Conservation (phyloP, 2,329 filamentous ascomycete genomes). For the Aureobasidium melanogenum region DNA sequence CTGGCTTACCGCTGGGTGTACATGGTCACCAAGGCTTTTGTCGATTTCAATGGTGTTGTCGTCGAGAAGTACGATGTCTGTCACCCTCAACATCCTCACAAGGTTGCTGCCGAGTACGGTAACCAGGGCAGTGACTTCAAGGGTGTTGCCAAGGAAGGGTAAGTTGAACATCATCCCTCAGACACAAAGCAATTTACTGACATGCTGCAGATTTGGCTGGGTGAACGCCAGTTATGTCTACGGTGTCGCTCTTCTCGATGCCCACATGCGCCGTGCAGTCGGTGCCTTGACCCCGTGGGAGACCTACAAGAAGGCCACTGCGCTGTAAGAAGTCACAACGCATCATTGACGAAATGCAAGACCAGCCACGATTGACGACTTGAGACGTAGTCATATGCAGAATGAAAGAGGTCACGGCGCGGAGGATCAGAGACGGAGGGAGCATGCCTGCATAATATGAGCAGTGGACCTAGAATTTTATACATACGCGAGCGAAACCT, state of each 20-base stretch:
- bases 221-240: slow-evolving; percentile 98
- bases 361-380: slow-evolving; percentile 7
- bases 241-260: slow-evolving; percentile 77
- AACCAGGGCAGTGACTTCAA: slow-evolving; percentile 96
- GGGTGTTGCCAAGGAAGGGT: slow-evolving; percentile 93
- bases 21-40: slow-evolving; percentile 97
- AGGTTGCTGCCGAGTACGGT: slow-evolving; percentile 93
- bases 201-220: slow-evolving; percentile 73
- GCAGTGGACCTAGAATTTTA: not conserved
- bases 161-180: slow-evolving; percentile 33
- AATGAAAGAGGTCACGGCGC: not conserved
- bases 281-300: slow-evolving; percentile 83
- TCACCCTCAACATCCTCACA: slow-evolving; percentile 77
- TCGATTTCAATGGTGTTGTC: slow-evolving; percentile 95
- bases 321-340: not conserved
- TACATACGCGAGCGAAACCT: not conserved
- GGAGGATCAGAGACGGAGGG: not conserved
- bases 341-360: not conserved
- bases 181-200: not conserved
- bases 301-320: slow-evolving; percentile 57
- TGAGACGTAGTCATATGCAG: not conserved
- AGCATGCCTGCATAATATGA: not conserved
- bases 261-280: slow-evolving; percentile 80
- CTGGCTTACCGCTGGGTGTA: slow-evolving; percentile 94
- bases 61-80: slow-evolving; percentile 99